Evolutionary conservation across 2,329 filamentous ascomycete species (phyloP), one percentile per base, ranked within the genome.

Genomic region (Diaporthe sp.): DNA sequence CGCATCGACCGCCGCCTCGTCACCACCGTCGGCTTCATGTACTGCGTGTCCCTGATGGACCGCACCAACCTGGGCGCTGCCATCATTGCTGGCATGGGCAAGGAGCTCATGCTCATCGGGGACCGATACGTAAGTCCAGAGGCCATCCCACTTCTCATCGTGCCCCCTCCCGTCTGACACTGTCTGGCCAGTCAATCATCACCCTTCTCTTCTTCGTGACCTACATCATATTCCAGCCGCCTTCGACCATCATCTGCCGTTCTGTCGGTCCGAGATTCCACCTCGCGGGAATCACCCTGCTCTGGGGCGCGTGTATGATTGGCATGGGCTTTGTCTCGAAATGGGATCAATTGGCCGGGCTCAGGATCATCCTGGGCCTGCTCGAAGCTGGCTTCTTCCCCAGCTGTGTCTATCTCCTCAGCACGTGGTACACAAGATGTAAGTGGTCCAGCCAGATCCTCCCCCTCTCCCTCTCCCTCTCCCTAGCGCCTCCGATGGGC

Each of bases 21-120:
- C 53, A 80, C 88, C 4, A 91, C 88, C 1, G 89, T 91, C 6
- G 92, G 92, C 27, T 80, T 88, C 77, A 88, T 95, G 84, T 96
- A 96, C 82, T 94, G 93, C 80, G 87, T 94, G 78, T 93, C 90
- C 77, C 84, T 96, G 74, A 94, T 96, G 91, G 94, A 97, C 80
- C 87, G 94, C 42, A 94, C 93, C 2, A 96, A 96, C 82, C 84
- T 96, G 80, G 90, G 90, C n/a, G 86, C 90, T 30, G 94, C 93
- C 53, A 90, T 90, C 59, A 92, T 96, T 80, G 94, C 94, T 27
- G 94, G 89, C 70, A 89, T 91, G 87, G 78, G 80, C 22, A 76
- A 76, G 1, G 89, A 91, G 63, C 81, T 91, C 35, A 61, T 79
- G 4, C 81, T 91, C 7, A 80, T 84, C 1, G 85, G 84, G 8